Percentiles rank a stretch among this genome's conserved stretches.
These are phyloP conservation scores for Trichoderma citrinoviride DNA, from an alignment of 2,329 filamentous ascomycete species.

Conservation along the genomic window DNA sequence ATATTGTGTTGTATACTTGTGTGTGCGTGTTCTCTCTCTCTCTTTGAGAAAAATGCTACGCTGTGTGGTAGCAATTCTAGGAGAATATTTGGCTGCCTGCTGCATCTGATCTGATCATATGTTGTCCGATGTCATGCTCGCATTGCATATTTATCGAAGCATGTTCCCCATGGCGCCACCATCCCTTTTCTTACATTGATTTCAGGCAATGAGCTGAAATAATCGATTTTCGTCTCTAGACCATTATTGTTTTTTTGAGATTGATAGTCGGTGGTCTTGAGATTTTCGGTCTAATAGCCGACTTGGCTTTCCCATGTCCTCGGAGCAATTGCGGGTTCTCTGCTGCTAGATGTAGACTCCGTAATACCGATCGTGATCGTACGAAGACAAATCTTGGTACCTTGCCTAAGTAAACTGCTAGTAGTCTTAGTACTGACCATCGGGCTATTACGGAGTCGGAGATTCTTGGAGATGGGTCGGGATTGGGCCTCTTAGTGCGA, in stretches of 20 bases:
- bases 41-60: not conserved
- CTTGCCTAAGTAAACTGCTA: not conserved
- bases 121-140: not conserved
- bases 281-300: not conserved
- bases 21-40: no score
- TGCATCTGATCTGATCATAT: not conserved
- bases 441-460: not conserved
- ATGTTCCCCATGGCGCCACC: not conserved
- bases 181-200: not conserved
- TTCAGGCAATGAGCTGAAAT: not conserved
- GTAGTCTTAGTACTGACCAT: not conserved
- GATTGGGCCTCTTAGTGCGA: no score
- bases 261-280: not conserved
- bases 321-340: not conserved
- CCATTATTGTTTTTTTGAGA: no score
- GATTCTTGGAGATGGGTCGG: not conserved
- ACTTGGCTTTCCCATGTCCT: not conserved
- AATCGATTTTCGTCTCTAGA: no score
- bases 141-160: not conserved
- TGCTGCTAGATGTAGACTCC: not conserved
- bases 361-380: not conserved
- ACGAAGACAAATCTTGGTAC: not conserved
- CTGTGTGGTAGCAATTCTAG: constrained; percentile 7
- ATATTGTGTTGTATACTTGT: no score
- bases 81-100: not conserved